Conservation (phyloP, 345 rosid genomes). For the Arabidopsis suecica region DNA sequence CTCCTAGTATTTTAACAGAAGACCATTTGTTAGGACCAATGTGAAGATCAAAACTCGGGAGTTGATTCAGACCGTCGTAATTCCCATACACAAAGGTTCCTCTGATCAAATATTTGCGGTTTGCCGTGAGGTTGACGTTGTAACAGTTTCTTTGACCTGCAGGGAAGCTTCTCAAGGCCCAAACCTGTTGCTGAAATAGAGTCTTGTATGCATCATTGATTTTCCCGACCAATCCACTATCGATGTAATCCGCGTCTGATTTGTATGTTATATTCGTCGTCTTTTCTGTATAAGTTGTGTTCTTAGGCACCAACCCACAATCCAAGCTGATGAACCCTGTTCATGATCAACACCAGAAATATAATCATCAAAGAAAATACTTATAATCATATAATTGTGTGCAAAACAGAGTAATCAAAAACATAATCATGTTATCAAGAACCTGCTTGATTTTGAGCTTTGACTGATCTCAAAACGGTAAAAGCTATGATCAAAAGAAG, state of each 20-base stretch:
- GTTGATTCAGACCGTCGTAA: slow-evolving; percentile 43
- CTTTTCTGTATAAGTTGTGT: slow-evolving; percentile 34
- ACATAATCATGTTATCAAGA: slow-evolving; percentile 6
- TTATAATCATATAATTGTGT: neutral
- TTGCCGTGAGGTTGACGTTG: slow-evolving; percentile 29
- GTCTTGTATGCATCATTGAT: slow-evolving; percentile 30
- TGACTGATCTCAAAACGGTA: neutral
- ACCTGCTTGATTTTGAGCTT: slow-evolving; percentile 46
- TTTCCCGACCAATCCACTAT: slow-evolving; percentile 33
- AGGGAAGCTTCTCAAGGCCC: slow-evolving; percentile 48
- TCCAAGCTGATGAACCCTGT: slow-evolving; percentile 59
- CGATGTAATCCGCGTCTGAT: slow-evolving; percentile 46
- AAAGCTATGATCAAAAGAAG: slow-evolving; percentile 7
- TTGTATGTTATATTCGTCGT: slow-evolving; percentile 38
- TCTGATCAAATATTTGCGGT: slow-evolving; percentile 47
- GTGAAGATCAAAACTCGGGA: slow-evolving; percentile 50
- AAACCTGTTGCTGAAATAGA: neutral
- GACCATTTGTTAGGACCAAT: slow-evolving; percentile 54
- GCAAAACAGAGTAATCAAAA: slow-evolving; percentile 7
- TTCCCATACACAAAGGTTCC: slow-evolving; percentile 53
- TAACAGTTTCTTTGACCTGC: slow-evolving; percentile 55
- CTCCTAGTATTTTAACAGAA: slow-evolving; percentile 34
- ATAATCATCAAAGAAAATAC: neutral
- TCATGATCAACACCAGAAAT: neutral
- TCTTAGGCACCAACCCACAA: slow-evolving; percentile 46